Evolutionary conservation across 2,329 filamentous ascomycete species (phyloP).

Genomic region (Beauveria bassiana): DNA sequence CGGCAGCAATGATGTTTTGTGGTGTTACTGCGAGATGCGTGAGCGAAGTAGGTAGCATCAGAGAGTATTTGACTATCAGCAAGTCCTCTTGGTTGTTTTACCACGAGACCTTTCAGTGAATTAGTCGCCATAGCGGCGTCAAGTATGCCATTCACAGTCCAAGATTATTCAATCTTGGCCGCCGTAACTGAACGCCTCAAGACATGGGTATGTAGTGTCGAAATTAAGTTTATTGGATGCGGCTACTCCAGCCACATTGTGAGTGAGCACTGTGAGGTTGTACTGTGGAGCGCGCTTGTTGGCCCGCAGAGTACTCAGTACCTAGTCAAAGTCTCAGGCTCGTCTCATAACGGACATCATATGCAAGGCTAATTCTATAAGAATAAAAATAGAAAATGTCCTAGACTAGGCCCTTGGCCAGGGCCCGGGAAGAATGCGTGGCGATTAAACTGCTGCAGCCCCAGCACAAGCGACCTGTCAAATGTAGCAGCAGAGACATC

Average conservation of each 20-base stretch:
- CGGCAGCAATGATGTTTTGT: not conserved
- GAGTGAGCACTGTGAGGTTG: not conserved
- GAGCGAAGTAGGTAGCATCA: not conserved
- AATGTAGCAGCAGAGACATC: not conserved
- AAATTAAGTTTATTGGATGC: not conserved
- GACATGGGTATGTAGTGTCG: not conserved
- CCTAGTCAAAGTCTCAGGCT: not conserved
- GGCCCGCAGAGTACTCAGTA: not conserved
- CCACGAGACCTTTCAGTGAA: too few species aligned
- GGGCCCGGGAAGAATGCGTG: not conserved
- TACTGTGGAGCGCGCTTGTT: not conserved
- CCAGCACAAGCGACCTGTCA: not conserved
- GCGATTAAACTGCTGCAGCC: not conserved
- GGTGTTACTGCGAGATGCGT: not conserved
- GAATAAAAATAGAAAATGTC: not conserved
- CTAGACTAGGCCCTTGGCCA: not conserved
- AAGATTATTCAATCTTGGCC: not conserved
- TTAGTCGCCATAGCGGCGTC: not conserved
- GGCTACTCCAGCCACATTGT: not conserved
- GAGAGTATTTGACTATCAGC: too few species aligned
- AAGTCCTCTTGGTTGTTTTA: not conserved
- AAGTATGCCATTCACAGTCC: not conserved
- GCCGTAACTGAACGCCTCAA: not conserved
- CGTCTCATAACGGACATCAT: not conserved
- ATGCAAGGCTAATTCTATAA: not conserved